Conservation (phyloP, 495 filamentous ascomycete genomes). For the Aspergillus affinis region DNA sequence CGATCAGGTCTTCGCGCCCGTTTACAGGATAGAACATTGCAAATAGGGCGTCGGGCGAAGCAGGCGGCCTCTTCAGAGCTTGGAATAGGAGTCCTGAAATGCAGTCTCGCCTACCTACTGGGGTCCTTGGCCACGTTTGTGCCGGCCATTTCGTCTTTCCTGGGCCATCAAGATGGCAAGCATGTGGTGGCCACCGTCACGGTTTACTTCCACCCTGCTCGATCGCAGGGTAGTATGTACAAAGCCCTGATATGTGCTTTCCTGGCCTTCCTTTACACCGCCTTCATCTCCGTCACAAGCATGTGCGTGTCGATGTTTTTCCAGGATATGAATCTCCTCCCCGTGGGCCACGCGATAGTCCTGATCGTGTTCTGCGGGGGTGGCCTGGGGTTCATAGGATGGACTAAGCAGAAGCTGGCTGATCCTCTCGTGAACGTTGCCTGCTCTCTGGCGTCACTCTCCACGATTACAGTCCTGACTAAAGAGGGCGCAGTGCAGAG, state of each 20-base stretch:
- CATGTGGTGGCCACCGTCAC: conserved; percentile 92
- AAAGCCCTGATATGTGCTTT: conserved; percentile 83
- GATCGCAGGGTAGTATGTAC: conserved; percentile 86
- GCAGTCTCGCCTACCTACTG: conserved; percentile 86
- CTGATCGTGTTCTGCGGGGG: conserved; percentile 86
- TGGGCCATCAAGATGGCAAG: conserved; percentile 91
- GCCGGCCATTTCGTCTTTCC: conserved; percentile 63
- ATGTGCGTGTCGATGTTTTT: conserved; percentile 85
- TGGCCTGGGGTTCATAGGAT: conserved; percentile 86
- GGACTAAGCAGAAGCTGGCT: conserved; percentile 84
- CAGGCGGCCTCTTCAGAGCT: conserved; percentile 52
- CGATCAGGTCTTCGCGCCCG: conserved; percentile 19
- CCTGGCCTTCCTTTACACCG: conserved; percentile 79
- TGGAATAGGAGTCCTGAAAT: conserved; percentile 82
- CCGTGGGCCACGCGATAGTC: conserved; percentile 76
- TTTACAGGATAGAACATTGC: conserved; percentile 12
- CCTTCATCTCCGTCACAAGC: conserved; percentile 75
- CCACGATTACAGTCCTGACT: conserved; percentile 87
- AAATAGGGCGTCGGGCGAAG: conserved; percentile 24
- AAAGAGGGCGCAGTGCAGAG: conserved; percentile 87
- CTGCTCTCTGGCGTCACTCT: conserved; percentile 84
- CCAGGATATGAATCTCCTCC: conserved; percentile 61
- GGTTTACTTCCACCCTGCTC: conserved; percentile 96
- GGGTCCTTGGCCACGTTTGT: conserved; percentile 88
- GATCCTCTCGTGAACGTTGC: conserved; percentile 89